These are phyloP conservation scores for Cryphonectria radicalis DNA, from an alignment of 2,329 filamentous ascomycete genomes.

Conservation along the genomic window DNA sequence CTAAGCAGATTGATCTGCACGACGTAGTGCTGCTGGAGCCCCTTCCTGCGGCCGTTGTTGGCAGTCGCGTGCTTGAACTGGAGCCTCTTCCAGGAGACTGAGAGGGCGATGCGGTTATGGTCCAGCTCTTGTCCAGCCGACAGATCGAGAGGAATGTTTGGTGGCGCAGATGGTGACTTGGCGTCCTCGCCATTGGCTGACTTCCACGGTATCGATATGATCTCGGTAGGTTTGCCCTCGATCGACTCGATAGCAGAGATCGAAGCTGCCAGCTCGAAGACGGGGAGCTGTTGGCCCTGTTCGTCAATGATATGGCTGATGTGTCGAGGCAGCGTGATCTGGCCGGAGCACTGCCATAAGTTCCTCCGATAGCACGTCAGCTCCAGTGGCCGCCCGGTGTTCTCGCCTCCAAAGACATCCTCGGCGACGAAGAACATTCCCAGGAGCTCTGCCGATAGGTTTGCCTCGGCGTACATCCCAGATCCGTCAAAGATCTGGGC, in stretches of 20 bases:
- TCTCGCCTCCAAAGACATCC: constrained; percentile 71
- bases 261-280: constrained; percentile 77
- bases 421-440: constrained; percentile 91
- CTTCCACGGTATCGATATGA: constrained; percentile 97
- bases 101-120: constrained; percentile 76
- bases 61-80: constrained; percentile 97
- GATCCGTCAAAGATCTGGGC: constrained; percentile 67
- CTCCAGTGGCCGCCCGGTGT: constrained; percentile 67
- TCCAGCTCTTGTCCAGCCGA: constrained; percentile 71
- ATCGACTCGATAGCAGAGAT: constrained; percentile 91
- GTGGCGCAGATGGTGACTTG: constrained; percentile 56
- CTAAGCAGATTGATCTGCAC: constrained; percentile 84
- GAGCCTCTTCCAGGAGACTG: constrained; percentile 89
- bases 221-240: constrained; percentile 88
- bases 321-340: constrained; percentile 76
- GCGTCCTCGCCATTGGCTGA: constrained; percentile 57
- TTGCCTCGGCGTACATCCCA: constrained; percentile 65
- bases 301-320: constrained; percentile 72
- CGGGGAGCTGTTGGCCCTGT: constrained; percentile 76
- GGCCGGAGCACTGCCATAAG: constrained; percentile 91
- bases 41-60: constrained; percentile 92
- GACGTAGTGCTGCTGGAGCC: constrained; percentile 92
- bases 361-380: constrained; percentile 95
- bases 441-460: constrained; percentile 75
- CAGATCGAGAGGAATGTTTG: constrained; percentile 59